phyloP scores from a whole-genome alignment of 2,329 filamentous ascomycete species.

The Colletotrichum aenigma region DNA sequence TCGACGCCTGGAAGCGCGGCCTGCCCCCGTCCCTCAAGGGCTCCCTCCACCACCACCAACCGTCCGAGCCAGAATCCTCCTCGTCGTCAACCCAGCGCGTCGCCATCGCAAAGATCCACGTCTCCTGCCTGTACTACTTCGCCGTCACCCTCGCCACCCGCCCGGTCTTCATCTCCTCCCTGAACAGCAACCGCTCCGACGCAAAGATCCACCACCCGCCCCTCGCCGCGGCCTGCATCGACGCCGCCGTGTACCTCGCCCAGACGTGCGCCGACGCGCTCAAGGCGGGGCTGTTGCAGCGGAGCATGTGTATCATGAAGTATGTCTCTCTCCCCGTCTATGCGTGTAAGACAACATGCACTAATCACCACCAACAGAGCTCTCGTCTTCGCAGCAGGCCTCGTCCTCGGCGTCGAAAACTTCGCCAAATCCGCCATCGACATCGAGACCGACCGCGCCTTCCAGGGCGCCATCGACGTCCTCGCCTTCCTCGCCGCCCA shows the following conservation, averaged over 20 bases:
- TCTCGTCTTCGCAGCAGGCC: constrained; percentile 59
- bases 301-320: neutral
- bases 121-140: neutral
- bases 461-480: constrained; percentile 53
- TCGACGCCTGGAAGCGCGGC: constrained; percentile 48
- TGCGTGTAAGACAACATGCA: rapidly evolving
- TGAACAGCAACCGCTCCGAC: neutral
- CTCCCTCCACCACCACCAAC: constrained; percentile 30
- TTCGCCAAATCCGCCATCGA: constrained; percentile 53
- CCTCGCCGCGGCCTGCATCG: constrained; percentile 58
- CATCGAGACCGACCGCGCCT: constrained; percentile 50
- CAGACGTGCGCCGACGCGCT: neutral
- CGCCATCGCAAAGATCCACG: neutral
- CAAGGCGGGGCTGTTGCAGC: neutral
- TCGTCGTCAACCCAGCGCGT: neutral
- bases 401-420: constrained; percentile 61
- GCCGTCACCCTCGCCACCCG: neutral
- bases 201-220: neutral
- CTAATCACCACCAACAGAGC: constrained; percentile 32
- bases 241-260: neutral
- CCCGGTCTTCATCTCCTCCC: neutral
- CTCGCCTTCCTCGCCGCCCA: constrained; percentile 37
- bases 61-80: constrained; percentile 33
- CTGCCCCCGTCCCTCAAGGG: constrained; percentile 40
- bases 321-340: neutral